A percentile compares a stretch with the other conserved stretches of the same genome.
These are phyloP conservation scores for Conidiobolus coronatus DNA, from an alignment of 371 early-diverging fungal genomes.

Conservation along the genomic window DNA sequence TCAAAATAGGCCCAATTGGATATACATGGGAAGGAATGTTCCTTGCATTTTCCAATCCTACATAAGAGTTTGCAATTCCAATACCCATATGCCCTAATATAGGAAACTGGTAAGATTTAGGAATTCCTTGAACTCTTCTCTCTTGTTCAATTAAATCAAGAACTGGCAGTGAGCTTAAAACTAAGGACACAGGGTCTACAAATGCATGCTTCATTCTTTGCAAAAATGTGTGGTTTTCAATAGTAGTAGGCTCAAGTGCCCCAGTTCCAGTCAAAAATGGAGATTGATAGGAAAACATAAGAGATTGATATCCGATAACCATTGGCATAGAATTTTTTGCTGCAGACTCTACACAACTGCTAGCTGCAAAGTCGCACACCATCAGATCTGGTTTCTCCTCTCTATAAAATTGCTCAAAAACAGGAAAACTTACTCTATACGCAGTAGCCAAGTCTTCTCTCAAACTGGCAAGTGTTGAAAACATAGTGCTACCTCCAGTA, in stretches of 20 bases:
- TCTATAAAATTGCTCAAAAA: not conserved
- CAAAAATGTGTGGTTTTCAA: not conserved
- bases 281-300: not conserved
- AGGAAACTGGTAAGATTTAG: not conserved
- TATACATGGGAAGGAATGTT: not conserved
- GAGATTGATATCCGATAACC: not conserved
- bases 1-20: constrained; percentile 1
- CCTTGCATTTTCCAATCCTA: not conserved
- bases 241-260: not conserved
- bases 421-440: not conserved
- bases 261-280: not conserved
- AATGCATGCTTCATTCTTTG: not conserved
- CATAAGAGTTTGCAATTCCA: not conserved
- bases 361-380: not conserved
- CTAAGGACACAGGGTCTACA: not conserved
- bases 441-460: too few relatives aligned
- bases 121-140: not conserved
- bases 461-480: too few relatives aligned
- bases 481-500: too few relatives aligned
- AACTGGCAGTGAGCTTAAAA: not conserved
- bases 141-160: not conserved
- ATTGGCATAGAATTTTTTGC: not conserved
- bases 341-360: constrained; percentile 6
- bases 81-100: not conserved
- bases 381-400: constrained; percentile 1